A percentile compares a stretch with the other conserved stretches of the same genome.
phyloP scores from a whole-genome alignment of 73 alveolate genomes.

The Stentor coeruleus region DNA sequence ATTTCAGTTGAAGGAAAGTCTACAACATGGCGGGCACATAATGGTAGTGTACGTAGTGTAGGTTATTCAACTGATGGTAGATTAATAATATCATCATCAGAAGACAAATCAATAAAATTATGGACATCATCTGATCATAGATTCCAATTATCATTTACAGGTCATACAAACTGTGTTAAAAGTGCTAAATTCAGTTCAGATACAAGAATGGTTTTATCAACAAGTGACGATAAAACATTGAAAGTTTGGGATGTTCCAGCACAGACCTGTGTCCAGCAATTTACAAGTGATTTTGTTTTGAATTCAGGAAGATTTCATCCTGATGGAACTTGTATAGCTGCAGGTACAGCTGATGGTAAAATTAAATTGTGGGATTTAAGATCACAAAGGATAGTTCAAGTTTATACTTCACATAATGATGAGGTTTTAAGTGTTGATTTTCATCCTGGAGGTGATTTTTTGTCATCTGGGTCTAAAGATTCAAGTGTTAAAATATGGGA shows the following conservation, averaged over 20 bases:
- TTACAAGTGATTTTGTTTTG: conserved; percentile 82
- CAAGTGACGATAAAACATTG: conserved; percentile 92
- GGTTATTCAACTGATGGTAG: conserved; percentile 88
- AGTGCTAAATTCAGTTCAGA: conserved; percentile 95
- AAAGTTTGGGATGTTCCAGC: conserved; percentile 91
- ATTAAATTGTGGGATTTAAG: conserved; percentile 96
- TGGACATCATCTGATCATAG: conserved; percentile 79
- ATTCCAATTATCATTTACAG: conserved; percentile 75
- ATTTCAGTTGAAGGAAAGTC: conserved; percentile 63
- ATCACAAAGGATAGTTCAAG: conserved; percentile 68
- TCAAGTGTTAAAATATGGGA: conserved; percentile 97
- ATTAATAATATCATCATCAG: conserved; percentile 83
- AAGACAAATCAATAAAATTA: conserved; percentile 94
- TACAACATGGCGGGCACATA: conserved; percentile 80
- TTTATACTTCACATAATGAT: conserved; percentile 93
- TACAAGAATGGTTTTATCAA: conserved; percentile 88
- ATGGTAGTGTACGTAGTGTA: conserved; percentile 90
- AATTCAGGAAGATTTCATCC: conserved; percentile 91
- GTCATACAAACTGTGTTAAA: conserved; percentile 95
- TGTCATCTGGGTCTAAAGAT: conserved; percentile 88
- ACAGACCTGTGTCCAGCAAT: conserved; percentile 54
- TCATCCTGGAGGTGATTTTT: conserved; percentile 95
- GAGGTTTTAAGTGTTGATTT: conserved; percentile 78
- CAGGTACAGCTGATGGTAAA: conserved; percentile 90
- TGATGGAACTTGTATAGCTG: conserved; percentile 85